Conservation (phyloP, 1,139 yeast genomes). For the Saccharomyces pastorianus region DNA sequence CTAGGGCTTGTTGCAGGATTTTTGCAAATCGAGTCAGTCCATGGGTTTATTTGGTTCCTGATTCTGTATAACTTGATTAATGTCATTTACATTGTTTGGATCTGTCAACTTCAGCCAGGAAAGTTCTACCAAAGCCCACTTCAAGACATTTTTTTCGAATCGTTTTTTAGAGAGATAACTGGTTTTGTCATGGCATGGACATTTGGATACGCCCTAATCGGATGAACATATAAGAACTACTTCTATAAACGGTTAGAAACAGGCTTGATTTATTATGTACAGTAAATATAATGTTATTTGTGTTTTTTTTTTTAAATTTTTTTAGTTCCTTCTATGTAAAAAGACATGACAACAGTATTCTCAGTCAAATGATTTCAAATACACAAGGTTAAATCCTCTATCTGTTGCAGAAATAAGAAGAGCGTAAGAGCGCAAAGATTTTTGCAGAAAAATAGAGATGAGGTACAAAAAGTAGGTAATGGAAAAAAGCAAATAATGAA, state of each 20-base stretch:
- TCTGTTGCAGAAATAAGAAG: not conserved
- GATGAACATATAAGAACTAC: slow-evolving; percentile 22
- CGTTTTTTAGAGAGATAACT: slow-evolving; percentile 51
- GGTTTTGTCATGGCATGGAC: slow-evolving; percentile 85
- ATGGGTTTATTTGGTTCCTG: slow-evolving; percentile 56
- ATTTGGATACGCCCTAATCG: slow-evolving; percentile 58
- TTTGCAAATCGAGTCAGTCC: slow-evolving; percentile 53
- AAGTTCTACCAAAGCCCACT: slow-evolving; percentile 48
- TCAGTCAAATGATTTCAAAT: not conserved
- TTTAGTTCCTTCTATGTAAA: not conserved
- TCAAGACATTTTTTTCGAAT: slow-evolving; percentile 48
- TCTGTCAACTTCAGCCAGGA: slow-evolving; percentile 32
- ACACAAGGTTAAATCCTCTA: not conserved
- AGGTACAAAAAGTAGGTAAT: slow-evolving; percentile 2
- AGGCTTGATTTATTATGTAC: slow-evolving; percentile 6
- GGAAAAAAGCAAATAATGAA: slow-evolving; percentile 3
- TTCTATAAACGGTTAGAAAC: not conserved
- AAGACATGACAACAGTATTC: not conserved
- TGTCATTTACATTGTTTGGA: slow-evolving; percentile 24
- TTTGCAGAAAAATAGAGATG: slow-evolving; percentile 7
- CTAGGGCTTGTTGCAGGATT: slow-evolving; percentile 70
- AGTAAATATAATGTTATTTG: not conserved
- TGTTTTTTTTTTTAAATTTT: not conserved
- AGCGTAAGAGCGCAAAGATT: slow-evolving; percentile 6
- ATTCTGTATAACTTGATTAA: slow-evolving; percentile 43